phyloP scores from a whole-genome alignment of 1,139 yeast genomes.

The Candida anutae region DNA sequence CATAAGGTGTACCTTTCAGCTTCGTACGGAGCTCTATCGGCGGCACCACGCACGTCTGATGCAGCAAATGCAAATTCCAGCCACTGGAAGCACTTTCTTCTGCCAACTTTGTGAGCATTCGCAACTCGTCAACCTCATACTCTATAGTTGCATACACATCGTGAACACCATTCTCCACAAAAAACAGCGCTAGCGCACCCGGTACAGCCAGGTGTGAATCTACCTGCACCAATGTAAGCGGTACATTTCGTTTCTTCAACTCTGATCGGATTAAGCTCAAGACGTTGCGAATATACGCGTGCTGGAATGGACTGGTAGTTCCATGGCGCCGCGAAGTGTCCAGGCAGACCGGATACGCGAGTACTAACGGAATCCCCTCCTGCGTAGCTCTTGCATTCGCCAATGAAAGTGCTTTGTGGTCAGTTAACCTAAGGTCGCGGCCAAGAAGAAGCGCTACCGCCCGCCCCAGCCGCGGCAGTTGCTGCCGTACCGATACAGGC shows the following conservation, averaged over 20 bases:
- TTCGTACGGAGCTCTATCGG: conserved; percentile 38
- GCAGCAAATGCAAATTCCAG: conserved; percentile 22
- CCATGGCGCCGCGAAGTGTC: conserved; percentile 34
- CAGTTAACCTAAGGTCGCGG: conserved; percentile 8
- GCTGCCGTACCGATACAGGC: neutral
- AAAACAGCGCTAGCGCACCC: conserved; percentile 15
- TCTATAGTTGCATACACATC: conserved; percentile 35
- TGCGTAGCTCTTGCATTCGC: conserved; percentile 4
- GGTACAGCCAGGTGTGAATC: conserved; percentile 17
- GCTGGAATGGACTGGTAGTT: conserved; percentile 31
- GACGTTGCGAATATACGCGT: conserved; percentile 27
- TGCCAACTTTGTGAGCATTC: conserved; percentile 21
- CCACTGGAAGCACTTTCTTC: conserved; percentile 7
- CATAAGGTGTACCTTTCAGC: conserved; percentile 37
- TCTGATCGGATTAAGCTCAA: conserved; percentile 20
- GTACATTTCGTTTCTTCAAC: conserved; percentile 27
- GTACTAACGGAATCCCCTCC: conserved; percentile 6
- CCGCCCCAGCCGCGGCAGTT: conserved; percentile 1
- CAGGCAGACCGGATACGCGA: conserved; percentile 18
- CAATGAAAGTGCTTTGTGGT: conserved; percentile 7
- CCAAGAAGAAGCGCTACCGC: conserved; percentile 5
- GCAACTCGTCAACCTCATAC: conserved; percentile 47
- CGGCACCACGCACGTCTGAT: conserved; percentile 41
- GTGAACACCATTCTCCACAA: conserved; percentile 16
- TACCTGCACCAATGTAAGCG: conserved; percentile 27